Evolutionary conservation across 1,284 basidiomycete species (phyloP).

Genomic region (Boletellus deceptivus): DNA sequence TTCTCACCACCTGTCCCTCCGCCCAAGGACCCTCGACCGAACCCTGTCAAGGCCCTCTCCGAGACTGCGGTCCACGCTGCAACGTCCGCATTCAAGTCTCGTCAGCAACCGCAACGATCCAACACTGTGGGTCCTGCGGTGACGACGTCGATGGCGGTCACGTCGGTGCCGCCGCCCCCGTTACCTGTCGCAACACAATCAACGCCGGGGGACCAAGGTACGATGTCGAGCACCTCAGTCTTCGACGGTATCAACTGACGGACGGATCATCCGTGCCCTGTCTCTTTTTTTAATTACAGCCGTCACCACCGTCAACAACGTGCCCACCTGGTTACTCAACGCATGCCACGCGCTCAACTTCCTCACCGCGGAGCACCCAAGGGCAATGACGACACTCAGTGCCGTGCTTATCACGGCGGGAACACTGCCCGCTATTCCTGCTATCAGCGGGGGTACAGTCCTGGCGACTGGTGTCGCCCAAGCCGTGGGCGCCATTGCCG

Average conservation of each 20-base stretch:
- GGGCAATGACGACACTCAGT: constrained; percentile 68
- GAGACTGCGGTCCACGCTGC: constrained; percentile 31
- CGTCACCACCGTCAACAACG: constrained; percentile 55
- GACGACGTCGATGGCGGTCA: constrained; percentile 10
- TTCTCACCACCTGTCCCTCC: constrained; percentile 13
- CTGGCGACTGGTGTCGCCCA: constrained; percentile 70
- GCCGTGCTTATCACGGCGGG: constrained; percentile 76
- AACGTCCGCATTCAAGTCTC: constrained; percentile 27
- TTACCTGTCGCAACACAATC: constrained; percentile 20
- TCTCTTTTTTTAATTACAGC: constrained; percentile 21
- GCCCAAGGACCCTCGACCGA: constrained; percentile 34
- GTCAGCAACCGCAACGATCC: constrained; percentile 29
- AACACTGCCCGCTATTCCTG: constrained; percentile 67
- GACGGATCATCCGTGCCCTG: too few species aligned
- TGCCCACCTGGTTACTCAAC: constrained; percentile 71
- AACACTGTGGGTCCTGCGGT: constrained; percentile 30
- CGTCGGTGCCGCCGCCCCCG: constrained; percentile 12
- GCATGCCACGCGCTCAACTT: constrained; percentile 71
- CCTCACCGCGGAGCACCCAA: constrained; percentile 69
- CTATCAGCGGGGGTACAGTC: constrained; percentile 63
- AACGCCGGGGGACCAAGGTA: constrained; percentile 20
- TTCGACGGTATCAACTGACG: too few species aligned
- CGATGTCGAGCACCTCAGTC: not conserved
- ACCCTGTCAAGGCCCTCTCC: constrained; percentile 33
- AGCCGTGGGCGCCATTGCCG: constrained; percentile 71